phyloP scores from a whole-genome alignment of 306 rosid species.

The Lupinus albus region DNA sequence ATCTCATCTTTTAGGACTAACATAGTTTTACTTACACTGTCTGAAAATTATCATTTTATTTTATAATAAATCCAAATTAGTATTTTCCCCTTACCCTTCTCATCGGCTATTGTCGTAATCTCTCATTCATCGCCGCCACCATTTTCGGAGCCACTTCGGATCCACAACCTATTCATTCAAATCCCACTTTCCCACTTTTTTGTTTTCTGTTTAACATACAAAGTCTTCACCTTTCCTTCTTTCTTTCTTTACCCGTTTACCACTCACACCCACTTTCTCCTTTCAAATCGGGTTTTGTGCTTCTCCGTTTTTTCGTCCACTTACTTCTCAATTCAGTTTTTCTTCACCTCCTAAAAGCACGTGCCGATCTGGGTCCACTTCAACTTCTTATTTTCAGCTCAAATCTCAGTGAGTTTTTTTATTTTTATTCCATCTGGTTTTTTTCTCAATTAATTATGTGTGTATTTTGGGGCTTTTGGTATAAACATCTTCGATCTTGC shows the following conservation, averaged over 20 bases:
- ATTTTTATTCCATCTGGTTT: slow-evolving; percentile 15
- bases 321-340: slow-evolving; percentile 53
- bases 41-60: slow-evolving; percentile 45
- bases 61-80: slow-evolving; percentile 30
- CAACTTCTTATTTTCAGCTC: slow-evolving; percentile 54
- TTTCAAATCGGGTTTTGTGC: slow-evolving; percentile 49
- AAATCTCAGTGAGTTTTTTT: slow-evolving; percentile 59
- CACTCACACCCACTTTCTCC: too few relatives aligned
- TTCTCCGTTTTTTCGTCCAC: slow-evolving; percentile 48
- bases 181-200: slow-evolving; percentile 35
- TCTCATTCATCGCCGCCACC: slow-evolving; percentile 50
- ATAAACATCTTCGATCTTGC: slow-evolving; percentile 20
- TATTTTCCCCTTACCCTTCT: slow-evolving; percentile 34
- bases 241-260: too few relatives aligned
- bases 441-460: not conserved
- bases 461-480: slow-evolving; percentile 26
- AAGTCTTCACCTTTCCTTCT: slow-evolving; percentile 21
- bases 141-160: not conserved
- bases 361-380: slow-evolving; percentile 85
- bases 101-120: slow-evolving; percentile 54
- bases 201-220: slow-evolving; percentile 3
- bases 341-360: slow-evolving; percentile 67
- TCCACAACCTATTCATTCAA: slow-evolving; percentile 26
- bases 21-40: slow-evolving; percentile 41
- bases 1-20: too few relatives aligned